Conservation (phyloP, 176 grass and related monocot species). For the maize (Zea mays) region DNA sequence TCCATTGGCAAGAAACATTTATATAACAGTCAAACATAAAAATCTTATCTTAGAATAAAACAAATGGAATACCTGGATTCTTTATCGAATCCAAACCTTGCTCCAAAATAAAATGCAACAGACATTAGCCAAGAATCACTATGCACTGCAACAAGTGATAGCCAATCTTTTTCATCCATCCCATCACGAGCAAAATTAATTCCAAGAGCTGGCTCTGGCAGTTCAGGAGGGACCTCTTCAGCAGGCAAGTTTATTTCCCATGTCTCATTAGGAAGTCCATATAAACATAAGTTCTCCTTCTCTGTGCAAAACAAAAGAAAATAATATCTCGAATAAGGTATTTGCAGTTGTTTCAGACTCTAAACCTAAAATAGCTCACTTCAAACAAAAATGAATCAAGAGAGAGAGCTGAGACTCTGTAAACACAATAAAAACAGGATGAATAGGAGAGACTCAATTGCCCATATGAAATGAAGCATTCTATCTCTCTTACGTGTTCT, state of each 20-base stretch:
- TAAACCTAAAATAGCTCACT: not conserved
- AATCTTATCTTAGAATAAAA: slow-evolving; percentile 1
- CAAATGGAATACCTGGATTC: slow-evolving; percentile 55
- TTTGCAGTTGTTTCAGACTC: not conserved
- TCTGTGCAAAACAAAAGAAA: slow-evolving; percentile 30
- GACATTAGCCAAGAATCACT: slow-evolving; percentile 74
- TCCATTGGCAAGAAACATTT: not conserved
- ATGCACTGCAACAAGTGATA: slow-evolving; percentile 63
- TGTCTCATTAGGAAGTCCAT: slow-evolving; percentile 64
- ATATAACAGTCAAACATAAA: not conserved
- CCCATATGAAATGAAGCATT: not conserved
- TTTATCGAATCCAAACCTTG: slow-evolving; percentile 67
- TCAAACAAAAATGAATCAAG: not conserved
- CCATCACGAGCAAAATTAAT: slow-evolving; percentile 73
- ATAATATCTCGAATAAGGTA: not conserved
- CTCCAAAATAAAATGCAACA: slow-evolving; percentile 76
- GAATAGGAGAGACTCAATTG: not conserved
- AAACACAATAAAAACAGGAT: not conserved
- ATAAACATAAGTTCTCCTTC: slow-evolving; percentile 75
- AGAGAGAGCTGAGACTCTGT: not conserved
- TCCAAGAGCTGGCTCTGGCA: slow-evolving; percentile 68
- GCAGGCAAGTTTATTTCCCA: slow-evolving; percentile 75
- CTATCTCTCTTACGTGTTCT: not conserved
- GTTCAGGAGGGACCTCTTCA: slow-evolving; percentile 69
- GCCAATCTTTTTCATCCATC: slow-evolving; percentile 68